These are phyloP conservation scores for Didymella segeticola DNA, from an alignment of 2,329 filamentous ascomycete species.

Conservation along the genomic window DNA sequence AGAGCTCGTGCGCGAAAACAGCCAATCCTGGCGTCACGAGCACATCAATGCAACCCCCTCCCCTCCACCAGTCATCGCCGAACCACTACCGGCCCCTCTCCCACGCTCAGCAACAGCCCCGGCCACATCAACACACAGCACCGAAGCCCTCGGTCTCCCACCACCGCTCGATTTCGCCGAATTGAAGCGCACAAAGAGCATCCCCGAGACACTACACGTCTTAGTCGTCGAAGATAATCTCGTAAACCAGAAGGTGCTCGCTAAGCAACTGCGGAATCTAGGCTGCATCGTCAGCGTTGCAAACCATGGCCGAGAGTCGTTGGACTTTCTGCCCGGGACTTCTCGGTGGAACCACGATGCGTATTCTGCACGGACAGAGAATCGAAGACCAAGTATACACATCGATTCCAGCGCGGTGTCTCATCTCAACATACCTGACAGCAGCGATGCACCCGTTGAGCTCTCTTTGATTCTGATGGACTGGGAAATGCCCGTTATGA, in stretches of 20 bases:
- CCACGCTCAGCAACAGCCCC: background rate
- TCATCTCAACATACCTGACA: background rate
- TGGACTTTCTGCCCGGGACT: constrained; percentile 43
- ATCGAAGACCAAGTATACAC: constrained; percentile 58
- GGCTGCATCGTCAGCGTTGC: constrained; percentile 49
- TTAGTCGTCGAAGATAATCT: constrained; percentile 50
- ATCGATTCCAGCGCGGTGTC: background rate
- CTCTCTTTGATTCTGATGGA: constrained; percentile 41
- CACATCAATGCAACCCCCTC: background rate
- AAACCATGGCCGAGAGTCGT: constrained; percentile 48
- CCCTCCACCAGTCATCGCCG: background rate
- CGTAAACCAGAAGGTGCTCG: constrained; percentile 51
- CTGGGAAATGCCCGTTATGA: constrained; percentile 47
- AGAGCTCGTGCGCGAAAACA: background rate
- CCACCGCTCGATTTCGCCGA: constrained; percentile 14
- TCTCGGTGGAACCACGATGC: constrained; percentile 27
- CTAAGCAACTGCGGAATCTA: constrained; percentile 47
- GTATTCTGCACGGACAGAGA: background rate
- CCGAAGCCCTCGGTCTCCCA: constrained; percentile 12
- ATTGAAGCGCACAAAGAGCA: constrained; percentile 16
- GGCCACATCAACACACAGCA: background rate
- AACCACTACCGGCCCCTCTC: background rate
- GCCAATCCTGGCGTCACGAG: constrained; percentile 1
- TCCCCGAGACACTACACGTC: constrained; percentile 28
- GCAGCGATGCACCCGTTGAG: constrained; percentile 9